A percentile compares a stretch with the other conserved stretches of the same genome.
Evolutionary conservation across 345 rosid species (phyloP).

Genomic region (Passiflora organensis): DNA sequence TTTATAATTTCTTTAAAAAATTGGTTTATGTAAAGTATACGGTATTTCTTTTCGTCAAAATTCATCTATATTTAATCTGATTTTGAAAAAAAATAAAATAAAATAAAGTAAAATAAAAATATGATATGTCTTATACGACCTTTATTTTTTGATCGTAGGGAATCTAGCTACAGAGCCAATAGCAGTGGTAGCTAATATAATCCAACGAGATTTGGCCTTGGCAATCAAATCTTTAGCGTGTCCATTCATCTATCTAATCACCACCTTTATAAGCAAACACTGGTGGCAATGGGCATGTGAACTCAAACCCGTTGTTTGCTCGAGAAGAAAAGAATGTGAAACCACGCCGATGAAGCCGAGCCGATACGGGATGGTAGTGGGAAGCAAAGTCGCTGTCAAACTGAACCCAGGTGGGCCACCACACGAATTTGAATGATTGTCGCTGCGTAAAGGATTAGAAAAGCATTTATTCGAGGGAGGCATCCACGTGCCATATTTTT

Average conservation of each 20-base stretch:
- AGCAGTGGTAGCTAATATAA: no score
- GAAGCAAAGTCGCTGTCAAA: not conserved
- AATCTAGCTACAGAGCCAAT: no score
- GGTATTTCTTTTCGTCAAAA: no score
- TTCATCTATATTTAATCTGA: no score
- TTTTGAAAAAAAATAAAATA: no score
- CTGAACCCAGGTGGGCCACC: not conserved
- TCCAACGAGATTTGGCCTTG: no score
- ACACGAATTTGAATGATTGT: constrained; percentile 20
- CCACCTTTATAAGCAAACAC: constrained; percentile 8
- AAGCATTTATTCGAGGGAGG: constrained; percentile 17
- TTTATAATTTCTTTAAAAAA: no score
- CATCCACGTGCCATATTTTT: constrained; percentile 10
- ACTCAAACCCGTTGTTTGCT: constrained; percentile 2
- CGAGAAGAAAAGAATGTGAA: not conserved
- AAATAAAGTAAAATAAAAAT: no score
- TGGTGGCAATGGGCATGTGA: not conserved
- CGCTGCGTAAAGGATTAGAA: constrained; percentile 15
- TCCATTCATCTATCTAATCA: not conserved
- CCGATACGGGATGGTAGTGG: not conserved
- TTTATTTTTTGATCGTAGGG: no score
- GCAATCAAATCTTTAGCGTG: constrained; percentile 4
- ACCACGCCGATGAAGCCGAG: constrained; percentile 10
- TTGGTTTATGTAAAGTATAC: no score
- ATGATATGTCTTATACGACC: no score